Evolutionary conservation across 2,329 filamentous ascomycete species (phyloP).

Genomic region (Sclerotiophoma versabilis): DNA sequence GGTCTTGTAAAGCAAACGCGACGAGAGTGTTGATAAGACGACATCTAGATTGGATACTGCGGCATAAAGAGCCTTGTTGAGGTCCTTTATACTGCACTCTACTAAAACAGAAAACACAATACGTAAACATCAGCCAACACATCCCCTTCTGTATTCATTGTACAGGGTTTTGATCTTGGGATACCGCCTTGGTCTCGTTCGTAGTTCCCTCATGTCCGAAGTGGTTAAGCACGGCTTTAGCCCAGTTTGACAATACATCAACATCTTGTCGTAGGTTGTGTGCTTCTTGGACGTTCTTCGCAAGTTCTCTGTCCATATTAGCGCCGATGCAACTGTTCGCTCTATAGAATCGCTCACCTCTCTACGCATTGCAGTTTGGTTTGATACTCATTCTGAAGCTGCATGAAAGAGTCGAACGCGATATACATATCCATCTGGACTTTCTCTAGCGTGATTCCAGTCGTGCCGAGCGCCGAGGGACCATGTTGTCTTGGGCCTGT

Average conservation of each 20-base stretch:
- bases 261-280: constrained; percentile 2
- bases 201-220: not conserved
- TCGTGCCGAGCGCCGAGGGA: not conserved
- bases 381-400: not conserved
- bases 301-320: not conserved
- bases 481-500: too few species aligned
- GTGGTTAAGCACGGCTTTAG: not conserved
- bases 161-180: not conserved
- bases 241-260: not conserved
- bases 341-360: too few species aligned
- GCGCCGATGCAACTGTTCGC: too few species aligned
- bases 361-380: not conserved
- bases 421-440: not conserved
- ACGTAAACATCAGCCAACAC: too few species aligned
- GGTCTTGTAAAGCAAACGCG: constrained; percentile 4
- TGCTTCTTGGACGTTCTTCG: not conserved
- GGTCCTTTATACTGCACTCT: too few species aligned
- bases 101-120: too few species aligned
- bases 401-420: not conserved
- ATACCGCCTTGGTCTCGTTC: not conserved
- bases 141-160: not conserved
- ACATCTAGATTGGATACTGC: too few species aligned
- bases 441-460: not conserved
- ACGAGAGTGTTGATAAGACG: not conserved
- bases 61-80: too few species aligned